Base-by-base conservation (phyloP, 139 green algal genomes). In the Micractinium sp. region DNA sequence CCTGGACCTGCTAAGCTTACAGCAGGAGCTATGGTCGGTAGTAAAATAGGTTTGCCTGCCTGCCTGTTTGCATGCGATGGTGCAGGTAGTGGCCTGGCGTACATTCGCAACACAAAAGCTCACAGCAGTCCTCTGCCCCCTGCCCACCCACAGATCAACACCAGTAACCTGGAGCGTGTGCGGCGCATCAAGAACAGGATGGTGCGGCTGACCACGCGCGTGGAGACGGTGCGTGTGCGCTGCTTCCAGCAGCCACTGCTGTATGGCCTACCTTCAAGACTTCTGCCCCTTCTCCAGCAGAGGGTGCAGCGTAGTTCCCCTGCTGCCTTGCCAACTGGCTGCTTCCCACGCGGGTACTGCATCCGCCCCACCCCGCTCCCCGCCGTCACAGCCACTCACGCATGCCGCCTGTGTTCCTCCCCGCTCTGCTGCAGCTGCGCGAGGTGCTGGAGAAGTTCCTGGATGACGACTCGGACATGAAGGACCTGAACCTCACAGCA, bases 141-240 rank as follows among this genome's bases (percentile, higher is more conserved):
- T 12, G 2, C 63, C 63, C 63, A 5, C 63, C 63, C 47, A 2
- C 85, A 97, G 80, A 90, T 90, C 80, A 87, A 78, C 77, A 96
- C 94, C 0, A 85, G 93, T 60, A 97, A 98, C 89, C 92, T 99
- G 92, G 97, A 99, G 93, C 90, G 94, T 7, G 97, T 99, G 87
- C 91, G 97, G 13, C 92, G 93, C 81, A 94, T 99, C 81, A 99
- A 99, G 94, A 98, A 92, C 41, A 85, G 92, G 19, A 91, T 94
- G 87, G 91, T 93, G 76, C 85, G 93, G 29, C 39, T 95, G 73
- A 95, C 92, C 33, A 95, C 91, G 29, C 76, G 91, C 31, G 92
- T 94, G 33, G 93, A 95, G 85, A 95, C 92, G 56, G 69, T 88
- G 84, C 23, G 84, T 2, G 20, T 71, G 63, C 18, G 63, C 63